Conservation (phyloP, 2,329 filamentous ascomycete species). For the Aspergillus neoniger region DNA sequence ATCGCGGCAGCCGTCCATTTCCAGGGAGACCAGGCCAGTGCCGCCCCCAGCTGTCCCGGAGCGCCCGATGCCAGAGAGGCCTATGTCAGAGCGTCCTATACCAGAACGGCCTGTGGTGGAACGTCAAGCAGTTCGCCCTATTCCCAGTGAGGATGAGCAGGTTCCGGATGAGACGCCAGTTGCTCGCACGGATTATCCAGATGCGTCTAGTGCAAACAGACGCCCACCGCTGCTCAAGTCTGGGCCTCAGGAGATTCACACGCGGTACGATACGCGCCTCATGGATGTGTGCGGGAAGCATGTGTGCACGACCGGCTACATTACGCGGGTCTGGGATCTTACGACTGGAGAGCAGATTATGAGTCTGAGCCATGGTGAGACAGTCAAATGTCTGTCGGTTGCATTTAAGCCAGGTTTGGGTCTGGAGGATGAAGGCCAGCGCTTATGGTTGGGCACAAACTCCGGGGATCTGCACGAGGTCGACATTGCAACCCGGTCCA, state of each 20-base stretch:
- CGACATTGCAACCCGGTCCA: constrained; percentile 72
- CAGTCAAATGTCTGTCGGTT: constrained; percentile 76
- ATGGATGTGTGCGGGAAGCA: constrained; percentile 87
- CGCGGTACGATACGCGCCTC: constrained; percentile 82
- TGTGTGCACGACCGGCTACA: constrained; percentile 80
- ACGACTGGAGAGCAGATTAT: constrained; percentile 78
- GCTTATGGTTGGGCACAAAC: constrained; percentile 88
- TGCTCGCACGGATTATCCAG: constrained; percentile 70
- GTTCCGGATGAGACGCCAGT: constrained; percentile 53
- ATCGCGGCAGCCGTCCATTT: constrained; percentile 32
- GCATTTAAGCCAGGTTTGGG: constrained; percentile 80
- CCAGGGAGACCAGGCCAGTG: constrained; percentile 28
- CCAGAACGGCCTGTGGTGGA: constrained; percentile 26
- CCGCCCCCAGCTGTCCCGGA: constrained; percentile 25
- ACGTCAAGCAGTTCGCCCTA: constrained; percentile 29
- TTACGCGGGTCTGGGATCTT: constrained; percentile 87
- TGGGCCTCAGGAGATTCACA: constrained; percentile 73
- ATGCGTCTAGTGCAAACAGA: constrained; percentile 80
- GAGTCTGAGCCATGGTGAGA: constrained; percentile 81
- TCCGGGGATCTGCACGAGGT: constrained; percentile 86
- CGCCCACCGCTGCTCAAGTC: constrained; percentile 74
- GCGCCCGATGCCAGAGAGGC: constrained; percentile 21
- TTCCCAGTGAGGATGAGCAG: constrained; percentile 56
- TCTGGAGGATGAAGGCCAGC: constrained; percentile 76
- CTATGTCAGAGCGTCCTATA: constrained; percentile 23